Percentiles rank a stretch among this genome's conserved stretches.
phyloP scores from a whole-genome alignment of 1,139 yeast genomes.

The Sugiyamaella grinbergsii region DNA sequence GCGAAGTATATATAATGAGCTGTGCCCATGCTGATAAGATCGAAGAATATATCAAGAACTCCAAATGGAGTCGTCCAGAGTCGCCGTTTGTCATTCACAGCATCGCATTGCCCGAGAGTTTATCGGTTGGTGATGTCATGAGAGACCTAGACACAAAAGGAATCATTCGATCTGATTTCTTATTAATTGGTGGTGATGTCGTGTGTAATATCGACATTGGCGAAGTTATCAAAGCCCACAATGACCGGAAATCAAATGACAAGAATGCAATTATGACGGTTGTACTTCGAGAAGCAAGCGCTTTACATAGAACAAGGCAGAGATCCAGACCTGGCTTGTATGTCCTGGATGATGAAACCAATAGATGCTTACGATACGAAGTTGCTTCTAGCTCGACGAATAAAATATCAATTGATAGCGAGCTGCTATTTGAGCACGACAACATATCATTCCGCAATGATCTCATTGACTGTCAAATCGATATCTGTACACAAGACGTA shows the following conservation, averaged over 20 bases:
- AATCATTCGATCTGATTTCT: conserved; percentile 81
- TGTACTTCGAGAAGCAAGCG: conserved; percentile 85
- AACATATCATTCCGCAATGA: conserved; percentile 84
- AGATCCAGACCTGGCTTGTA: conserved; percentile 78
- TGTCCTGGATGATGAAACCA: conserved; percentile 69
- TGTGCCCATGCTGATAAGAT: conserved; percentile 88
- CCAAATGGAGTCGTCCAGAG: conserved; percentile 74
- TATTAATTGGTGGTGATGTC: conserved; percentile 90
- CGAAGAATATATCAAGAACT: conserved; percentile 73
- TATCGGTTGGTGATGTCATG: conserved; percentile 97
- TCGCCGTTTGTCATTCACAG: conserved; percentile 81
- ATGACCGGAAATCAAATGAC: conserved; percentile 66
- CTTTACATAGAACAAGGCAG: conserved; percentile 76
- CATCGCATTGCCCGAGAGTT: conserved; percentile 80
- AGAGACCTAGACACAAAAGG: conserved; percentile 92
- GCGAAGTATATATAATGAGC: conserved; percentile 87
- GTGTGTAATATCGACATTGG: conserved; percentile 85
- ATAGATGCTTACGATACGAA: conserved; percentile 73
- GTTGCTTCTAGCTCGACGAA: conserved; percentile 22
- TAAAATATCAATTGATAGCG: conserved; percentile 76
- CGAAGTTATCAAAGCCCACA: conserved; percentile 72
- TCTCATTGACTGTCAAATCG: conserved; percentile 93
- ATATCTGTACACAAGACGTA: conserved; percentile 91
- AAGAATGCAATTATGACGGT: conserved; percentile 91
- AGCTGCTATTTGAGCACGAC: conserved; percentile 74